Evolutionary conservation across 148 eudicot species (phyloP).

Genomic region (Fagopyrum tataricum): DNA sequence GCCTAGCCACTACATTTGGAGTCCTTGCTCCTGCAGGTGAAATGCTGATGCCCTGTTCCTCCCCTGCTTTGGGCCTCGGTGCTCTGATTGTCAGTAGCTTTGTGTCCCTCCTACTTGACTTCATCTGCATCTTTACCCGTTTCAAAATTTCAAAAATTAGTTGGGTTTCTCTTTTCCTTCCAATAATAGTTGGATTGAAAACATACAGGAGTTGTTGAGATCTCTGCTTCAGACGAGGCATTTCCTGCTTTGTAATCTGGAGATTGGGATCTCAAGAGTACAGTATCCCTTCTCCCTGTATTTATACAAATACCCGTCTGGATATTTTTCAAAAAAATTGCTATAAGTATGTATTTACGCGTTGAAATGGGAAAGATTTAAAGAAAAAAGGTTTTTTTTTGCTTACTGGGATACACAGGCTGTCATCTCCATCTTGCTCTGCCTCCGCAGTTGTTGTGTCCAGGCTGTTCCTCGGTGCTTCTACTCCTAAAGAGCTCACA

Average conservation of each 20-base stretch:
- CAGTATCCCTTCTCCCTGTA: constrained; percentile 3
- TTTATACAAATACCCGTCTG: constrained; percentile 37
- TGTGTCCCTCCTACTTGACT: constrained; percentile 35
- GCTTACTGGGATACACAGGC: constrained; percentile 35
- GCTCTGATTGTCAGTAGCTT: constrained; percentile 23
- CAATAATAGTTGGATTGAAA: neutral
- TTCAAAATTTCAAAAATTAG: neutral
- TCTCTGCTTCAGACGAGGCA: neutral
- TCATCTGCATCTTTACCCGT: neutral
- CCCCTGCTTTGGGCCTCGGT: constrained; percentile 20
- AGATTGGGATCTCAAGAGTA: neutral
- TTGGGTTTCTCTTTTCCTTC: neutral
- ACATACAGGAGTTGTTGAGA: neutral
- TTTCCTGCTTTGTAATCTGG: neutral
- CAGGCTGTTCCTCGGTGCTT: constrained; percentile 76
- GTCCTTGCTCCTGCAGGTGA: constrained; percentile 36
- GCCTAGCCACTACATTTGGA: constrained; percentile 55
- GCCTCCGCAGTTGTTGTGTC: constrained; percentile 28
- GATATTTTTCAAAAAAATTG: neutral
- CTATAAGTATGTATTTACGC: neutral
- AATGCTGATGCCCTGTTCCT: constrained; percentile 25
- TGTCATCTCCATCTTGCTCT: constrained; percentile 8
- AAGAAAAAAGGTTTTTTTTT: neutral
- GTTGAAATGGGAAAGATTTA: neutral
- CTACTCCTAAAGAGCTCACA: constrained; percentile 32